phyloP scores from a whole-genome alignment of 495 filamentous ascomycete genomes.

The Evernia prunastri region DNA sequence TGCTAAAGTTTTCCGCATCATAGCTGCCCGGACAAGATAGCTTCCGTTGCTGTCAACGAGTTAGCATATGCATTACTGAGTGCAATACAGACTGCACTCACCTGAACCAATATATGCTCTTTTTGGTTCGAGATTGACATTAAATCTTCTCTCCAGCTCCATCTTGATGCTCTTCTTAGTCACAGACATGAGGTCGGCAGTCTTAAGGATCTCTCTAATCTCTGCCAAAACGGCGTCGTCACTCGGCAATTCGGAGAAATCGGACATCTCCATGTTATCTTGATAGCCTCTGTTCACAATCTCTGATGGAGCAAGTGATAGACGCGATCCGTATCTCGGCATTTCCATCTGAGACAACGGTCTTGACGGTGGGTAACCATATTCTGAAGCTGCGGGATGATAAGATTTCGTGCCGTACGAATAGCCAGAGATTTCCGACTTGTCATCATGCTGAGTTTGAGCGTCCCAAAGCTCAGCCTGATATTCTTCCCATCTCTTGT shows the following conservation, averaged over 20 bases:
- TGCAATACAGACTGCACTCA: constrained; percentile 41
- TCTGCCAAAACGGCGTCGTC: constrained; percentile 90
- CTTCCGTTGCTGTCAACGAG: constrained; percentile 56
- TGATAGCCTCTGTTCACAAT: constrained; percentile 54
- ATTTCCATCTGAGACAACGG: constrained; percentile 72
- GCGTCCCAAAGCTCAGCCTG: constrained; percentile 96
- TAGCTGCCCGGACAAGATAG: constrained; percentile 63
- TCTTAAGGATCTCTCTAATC: constrained; percentile 85
- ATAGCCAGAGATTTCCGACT: constrained; percentile 81
- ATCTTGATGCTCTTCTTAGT: constrained; percentile 98
- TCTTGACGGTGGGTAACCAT: constrained; percentile 50
- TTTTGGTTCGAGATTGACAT: constrained; percentile 69
- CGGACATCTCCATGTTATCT: constrained; percentile 60
- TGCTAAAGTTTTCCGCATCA: constrained; percentile 24
- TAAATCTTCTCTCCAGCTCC: constrained; percentile 86
- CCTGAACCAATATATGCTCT: constrained; percentile 90
- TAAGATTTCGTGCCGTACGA: constrained; percentile 85
- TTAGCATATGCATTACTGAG: constrained; percentile 32
- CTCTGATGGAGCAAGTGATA: constrained; percentile 77
- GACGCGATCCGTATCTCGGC: constrained; percentile 51
- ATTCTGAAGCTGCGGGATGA: constrained; percentile 57
- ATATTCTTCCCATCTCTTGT: constrained; percentile 99
- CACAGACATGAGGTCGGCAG: constrained; percentile 91
- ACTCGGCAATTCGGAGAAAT: constrained; percentile 62
- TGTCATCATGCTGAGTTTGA: constrained; percentile 75